Percentiles rank a stretch among this genome's conserved stretches.
Evolutionary conservation across 1,139 yeast species (phyloP).

Genomic region (Candida pseudoviswanathii): DNA sequence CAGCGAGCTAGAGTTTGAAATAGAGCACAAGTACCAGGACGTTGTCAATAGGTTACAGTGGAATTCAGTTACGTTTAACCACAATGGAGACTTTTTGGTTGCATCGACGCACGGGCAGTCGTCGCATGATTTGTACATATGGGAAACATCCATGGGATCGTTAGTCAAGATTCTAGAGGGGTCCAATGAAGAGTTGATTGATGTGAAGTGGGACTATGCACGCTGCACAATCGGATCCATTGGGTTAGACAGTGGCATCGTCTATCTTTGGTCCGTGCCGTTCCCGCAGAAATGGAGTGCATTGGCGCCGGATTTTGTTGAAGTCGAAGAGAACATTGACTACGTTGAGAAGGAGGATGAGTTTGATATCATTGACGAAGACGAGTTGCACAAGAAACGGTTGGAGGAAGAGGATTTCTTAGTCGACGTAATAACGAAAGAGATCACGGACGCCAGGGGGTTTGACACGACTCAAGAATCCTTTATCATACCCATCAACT

Average conservation of each 20-base stretch:
- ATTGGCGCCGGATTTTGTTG: constrained; percentile 94
- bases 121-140: constrained; percentile 84
- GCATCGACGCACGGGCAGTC: constrained; percentile 89
- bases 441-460: constrained; percentile 71
- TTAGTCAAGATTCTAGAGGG: constrained; percentile 89
- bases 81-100: constrained; percentile 80
- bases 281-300: constrained; percentile 97
- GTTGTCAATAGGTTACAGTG: constrained; percentile 87
- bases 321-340: constrained; percentile 87
- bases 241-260: constrained; percentile 82
- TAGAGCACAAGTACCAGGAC: constrained; percentile 86
- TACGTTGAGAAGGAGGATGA: constrained; percentile 91
- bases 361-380: constrained; percentile 78
- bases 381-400: constrained; percentile 58
- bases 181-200: constrained; percentile 83
- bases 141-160: constrained; percentile 92
- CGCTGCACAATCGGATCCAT: constrained; percentile 82
- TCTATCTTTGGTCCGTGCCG: constrained; percentile 81
- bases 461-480: constrained; percentile 43
- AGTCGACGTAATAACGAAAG: constrained; percentile 70
- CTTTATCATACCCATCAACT: constrained; percentile 49
- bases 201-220: constrained; percentile 81
- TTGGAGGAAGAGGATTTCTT: constrained; percentile 67
- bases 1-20: constrained; percentile 57
- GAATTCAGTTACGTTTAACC: constrained; percentile 78